These are phyloP conservation scores for Leccinellum rugosiceps DNA, from an alignment of 768 basidiomycete genomes.

Conservation along the genomic window DNA sequence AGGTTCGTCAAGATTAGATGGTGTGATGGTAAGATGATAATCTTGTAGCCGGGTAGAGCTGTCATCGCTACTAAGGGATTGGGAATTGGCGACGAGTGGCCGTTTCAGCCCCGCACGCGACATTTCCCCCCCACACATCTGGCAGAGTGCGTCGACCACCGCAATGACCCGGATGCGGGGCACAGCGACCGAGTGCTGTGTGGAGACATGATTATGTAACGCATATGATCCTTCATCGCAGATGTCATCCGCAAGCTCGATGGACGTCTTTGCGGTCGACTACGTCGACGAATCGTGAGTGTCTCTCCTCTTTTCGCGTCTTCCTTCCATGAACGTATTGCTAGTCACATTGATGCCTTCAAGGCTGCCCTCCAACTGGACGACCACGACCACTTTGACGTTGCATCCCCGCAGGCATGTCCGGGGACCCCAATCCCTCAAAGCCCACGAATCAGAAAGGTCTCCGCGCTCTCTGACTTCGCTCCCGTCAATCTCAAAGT, in stretches of 20 bases:
- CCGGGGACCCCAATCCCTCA: conserved; percentile 23
- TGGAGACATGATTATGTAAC: conserved; percentile 25
- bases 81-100: background rate
- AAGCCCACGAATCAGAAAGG: conserved; percentile 64
- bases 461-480: conserved; percentile 82
- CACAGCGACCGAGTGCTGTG: too few relatives aligned
- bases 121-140: background rate
- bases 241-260: conserved; percentile 11
- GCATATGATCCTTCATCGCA: conserved; percentile 1
- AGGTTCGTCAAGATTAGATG: background rate
- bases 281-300: conserved; percentile 74
- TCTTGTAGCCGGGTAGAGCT: background rate
- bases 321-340: conserved; percentile 1
- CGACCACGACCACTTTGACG: conserved; percentile 36
- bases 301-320: background rate
- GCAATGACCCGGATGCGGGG: background rate
- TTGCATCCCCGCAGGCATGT: conserved; percentile 19
- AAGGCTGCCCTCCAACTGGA: conserved; percentile 66
- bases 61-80: background rate
- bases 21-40: background rate
- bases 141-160: too few relatives aligned
- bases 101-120: background rate
- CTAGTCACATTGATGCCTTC: conserved; percentile 73
- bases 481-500: conserved; percentile 88
- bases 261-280: conserved; percentile 41